Base-by-base conservation (phyloP, 495 filamentous ascomycete species). In the Trichocladium antarcticum region DNA sequence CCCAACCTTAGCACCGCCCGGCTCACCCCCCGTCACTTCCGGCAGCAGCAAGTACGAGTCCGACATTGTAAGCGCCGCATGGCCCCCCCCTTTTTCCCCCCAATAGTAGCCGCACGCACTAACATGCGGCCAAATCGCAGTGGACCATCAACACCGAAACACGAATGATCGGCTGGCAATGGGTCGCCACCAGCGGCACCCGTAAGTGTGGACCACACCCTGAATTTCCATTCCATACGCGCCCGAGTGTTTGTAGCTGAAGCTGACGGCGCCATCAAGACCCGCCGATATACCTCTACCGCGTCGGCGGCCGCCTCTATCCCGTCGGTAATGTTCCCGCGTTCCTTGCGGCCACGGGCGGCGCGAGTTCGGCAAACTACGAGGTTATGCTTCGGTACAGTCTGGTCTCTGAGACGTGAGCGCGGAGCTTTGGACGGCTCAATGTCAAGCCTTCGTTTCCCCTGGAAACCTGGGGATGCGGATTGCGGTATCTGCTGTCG, bases 131-230 rank as follows among this genome's bases (percentile, higher is more conserved):
- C 9, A 4, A n/a, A n/a, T 27, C 24, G 9, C 32, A 53, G 50
- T 54, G 39, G 40, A 41, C 51, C 11, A 5, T 49, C n/a, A n/a
- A 54, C 36, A 49, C 51, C n/a, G 24, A 6, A 12, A 49, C 51
- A 2, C 28, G n/a, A 5, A 19, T 20, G 17, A 35, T 54, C 15
- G 36, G 24, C 17, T 54, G 51, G 45, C 5, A 45, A 6, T 54
- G 51, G 51, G 42, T 45, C n/a, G 24, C 4, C 24, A 27, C n/a
- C n/a, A n/a, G n/a, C n/a, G n/a, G n/a, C n/a, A n/a, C n/a, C n/a
- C n/a, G n/a, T n/a, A n/a, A n/a, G n/a, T n/a, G n/a, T 9, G n/a
- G n/a, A n/a, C n/a, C n/a, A n/a, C n/a, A n/a, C n/a, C n/a, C n/a
- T n/a, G n/a, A n/a, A n/a, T n/a, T n/a, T n/a, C n/a, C n/a, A n/a